Conservation (phyloP, 2,329 filamentous ascomycete genomes). For the Xylariaceae sp. region DNA sequence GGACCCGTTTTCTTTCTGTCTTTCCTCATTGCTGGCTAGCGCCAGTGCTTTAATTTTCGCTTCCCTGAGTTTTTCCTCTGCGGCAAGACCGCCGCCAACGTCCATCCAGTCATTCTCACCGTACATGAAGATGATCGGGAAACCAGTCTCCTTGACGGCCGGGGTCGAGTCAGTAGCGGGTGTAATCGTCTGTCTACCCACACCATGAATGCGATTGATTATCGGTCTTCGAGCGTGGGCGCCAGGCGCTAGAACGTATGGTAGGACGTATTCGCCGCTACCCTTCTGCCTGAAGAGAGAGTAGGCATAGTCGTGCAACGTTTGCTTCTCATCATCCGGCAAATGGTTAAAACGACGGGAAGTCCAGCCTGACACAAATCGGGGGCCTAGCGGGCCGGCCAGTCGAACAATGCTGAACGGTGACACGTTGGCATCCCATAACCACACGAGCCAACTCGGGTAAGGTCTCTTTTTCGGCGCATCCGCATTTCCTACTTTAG, state of each 20-base stretch:
- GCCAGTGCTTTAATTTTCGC: slow-evolving; percentile 56
- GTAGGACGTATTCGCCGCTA: slow-evolving; percentile 87
- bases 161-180: slow-evolving; percentile 30
- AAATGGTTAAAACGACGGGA: slow-evolving; percentile 87
- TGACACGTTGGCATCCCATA: slow-evolving; percentile 96
- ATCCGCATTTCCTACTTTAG: slow-evolving; percentile 28
- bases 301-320: slow-evolving; percentile 90
- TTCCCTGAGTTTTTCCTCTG: slow-evolving; percentile 71
- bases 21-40: slow-evolving; percentile 61
- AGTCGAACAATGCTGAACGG: slow-evolving; percentile 88
- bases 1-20: slow-evolving; percentile 65
- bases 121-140: slow-evolving; percentile 90
- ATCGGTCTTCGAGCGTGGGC: slow-evolving; percentile 85
- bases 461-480: slow-evolving; percentile 48
- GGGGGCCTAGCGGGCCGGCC: slow-evolving; percentile 81
- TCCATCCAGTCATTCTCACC: slow-evolving; percentile 99
- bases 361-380: slow-evolving; percentile 92
- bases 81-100: slow-evolving; percentile 73
- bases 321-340: slow-evolving; percentile 70
- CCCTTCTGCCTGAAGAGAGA: slow-evolving; percentile 88
- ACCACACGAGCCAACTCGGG: slow-evolving; percentile 81
- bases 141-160: slow-evolving; percentile 52
- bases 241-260: slow-evolving; percentile 88
- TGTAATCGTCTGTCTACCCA: slow-evolving; percentile 65
- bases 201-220: slow-evolving; percentile 77